phyloP scores from a whole-genome alignment of 768 basidiomycete species.

The Cyclocybe aegerita region DNA sequence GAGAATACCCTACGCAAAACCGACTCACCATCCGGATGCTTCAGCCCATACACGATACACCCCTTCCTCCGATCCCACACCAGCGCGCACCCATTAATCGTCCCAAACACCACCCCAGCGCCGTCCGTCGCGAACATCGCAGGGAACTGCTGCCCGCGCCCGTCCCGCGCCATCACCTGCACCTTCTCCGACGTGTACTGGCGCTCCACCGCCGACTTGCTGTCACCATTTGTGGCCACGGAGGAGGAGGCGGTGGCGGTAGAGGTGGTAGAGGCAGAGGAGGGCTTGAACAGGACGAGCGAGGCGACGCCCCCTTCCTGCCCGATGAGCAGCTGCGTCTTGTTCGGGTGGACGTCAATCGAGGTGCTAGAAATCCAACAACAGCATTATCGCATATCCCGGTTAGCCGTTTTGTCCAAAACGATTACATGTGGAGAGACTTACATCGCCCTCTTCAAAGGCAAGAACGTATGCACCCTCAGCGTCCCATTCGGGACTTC shows the following conservation, averaged over 20 bases:
- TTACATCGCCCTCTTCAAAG: constrained; percentile 48
- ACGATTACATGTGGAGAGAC: constrained; percentile 17
- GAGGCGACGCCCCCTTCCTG: constrained; percentile 49
- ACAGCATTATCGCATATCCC: background rate
- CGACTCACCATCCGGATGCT: constrained; percentile 56
- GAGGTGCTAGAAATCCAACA: constrained; percentile 37
- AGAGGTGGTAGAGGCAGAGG: too few species aligned
- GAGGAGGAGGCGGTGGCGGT: too few species aligned
- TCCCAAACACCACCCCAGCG: constrained; percentile 58
- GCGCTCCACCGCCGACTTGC: constrained; percentile 52
- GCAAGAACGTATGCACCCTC: constrained; percentile 56
- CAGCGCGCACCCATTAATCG: constrained; percentile 50
- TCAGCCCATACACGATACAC: constrained; percentile 55
- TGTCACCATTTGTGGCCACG: too few species aligned
- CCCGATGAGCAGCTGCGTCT: constrained; percentile 52
- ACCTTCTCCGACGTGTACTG: constrained; percentile 46
- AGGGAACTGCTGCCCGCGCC: constrained; percentile 29
- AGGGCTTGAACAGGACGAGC: constrained; percentile 49
- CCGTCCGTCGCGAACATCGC: constrained; percentile 55
- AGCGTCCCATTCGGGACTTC: constrained; percentile 67
- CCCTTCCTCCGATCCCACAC: constrained; percentile 63
- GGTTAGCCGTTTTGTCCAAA: background rate
- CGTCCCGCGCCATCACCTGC: constrained; percentile 9
- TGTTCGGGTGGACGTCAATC: constrained; percentile 50
- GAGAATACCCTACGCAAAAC: too few species aligned